Percentiles rank a stretch among this genome's conserved stretches.
These are phyloP conservation scores for Sophora flavescens DNA, from an alignment of 306 rosid genomes.

Conservation along the genomic window DNA sequence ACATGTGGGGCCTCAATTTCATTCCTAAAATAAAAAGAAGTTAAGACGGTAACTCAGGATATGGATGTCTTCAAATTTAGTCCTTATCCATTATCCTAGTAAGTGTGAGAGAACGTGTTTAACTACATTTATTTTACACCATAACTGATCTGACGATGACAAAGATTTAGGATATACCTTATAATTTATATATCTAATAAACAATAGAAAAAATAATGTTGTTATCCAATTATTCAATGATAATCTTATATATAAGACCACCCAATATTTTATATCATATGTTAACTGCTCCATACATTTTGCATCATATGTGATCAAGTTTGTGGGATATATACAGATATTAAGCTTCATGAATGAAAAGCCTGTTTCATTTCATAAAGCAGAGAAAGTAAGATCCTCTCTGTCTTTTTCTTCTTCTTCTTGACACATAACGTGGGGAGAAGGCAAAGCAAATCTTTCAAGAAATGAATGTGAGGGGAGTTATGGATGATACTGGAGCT, in stretches of 20 bases:
- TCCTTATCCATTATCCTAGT: slow-evolving; percentile 69
- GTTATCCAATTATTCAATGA: slow-evolving; percentile 55
- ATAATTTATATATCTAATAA: background rate
- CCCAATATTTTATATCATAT: slow-evolving; percentile 3
- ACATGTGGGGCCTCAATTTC: slow-evolving; percentile 56
- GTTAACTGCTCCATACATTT: slow-evolving; percentile 15
- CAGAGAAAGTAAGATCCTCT: background rate
- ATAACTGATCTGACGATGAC: slow-evolving; percentile 58
- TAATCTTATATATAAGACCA: slow-evolving; percentile 18
- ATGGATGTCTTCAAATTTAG: slow-evolving; percentile 69
- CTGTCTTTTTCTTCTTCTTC: background rate
- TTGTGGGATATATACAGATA: background rate
- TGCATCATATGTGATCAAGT: background rate
- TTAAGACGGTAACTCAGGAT: slow-evolving; percentile 59
- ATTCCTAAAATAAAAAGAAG: slow-evolving; percentile 24
- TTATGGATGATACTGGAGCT: slow-evolving; percentile 32
- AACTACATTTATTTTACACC: slow-evolving; percentile 54
- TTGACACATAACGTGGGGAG: slow-evolving; percentile 4
- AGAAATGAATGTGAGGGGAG: slow-evolving; percentile 46
- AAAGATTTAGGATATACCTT: slow-evolving; percentile 45
- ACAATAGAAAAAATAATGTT: slow-evolving; percentile 5
- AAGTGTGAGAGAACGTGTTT: slow-evolving; percentile 41
- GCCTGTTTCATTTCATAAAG: slow-evolving; percentile 28
- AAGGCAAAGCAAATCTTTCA: slow-evolving; percentile 25
- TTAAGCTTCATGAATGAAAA: slow-evolving; percentile 34